Evolutionary conservation across 345 rosid species (phyloP).

Genomic region (Gossypioides kirkii): DNA sequence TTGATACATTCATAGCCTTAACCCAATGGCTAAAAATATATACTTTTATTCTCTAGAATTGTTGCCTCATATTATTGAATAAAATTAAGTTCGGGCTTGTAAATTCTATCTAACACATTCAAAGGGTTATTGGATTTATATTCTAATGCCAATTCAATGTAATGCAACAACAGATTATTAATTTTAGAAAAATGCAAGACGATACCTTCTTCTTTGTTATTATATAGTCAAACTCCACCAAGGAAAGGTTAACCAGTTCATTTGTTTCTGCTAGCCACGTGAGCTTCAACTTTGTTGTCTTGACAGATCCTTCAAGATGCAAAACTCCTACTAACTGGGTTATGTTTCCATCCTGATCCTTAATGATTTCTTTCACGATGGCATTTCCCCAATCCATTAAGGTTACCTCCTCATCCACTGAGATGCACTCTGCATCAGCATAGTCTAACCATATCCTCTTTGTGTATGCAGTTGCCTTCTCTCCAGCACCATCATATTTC

Average conservation of each 20-base stretch:
- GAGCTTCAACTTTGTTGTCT: slow-evolving; percentile 14
- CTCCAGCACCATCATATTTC: slow-evolving; percentile 91
- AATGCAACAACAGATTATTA: too few species aligned
- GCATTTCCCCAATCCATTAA: slow-evolving; percentile 25
- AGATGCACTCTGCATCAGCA: slow-evolving; percentile 63
- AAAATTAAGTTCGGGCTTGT: too few species aligned
- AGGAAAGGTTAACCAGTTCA: slow-evolving; percentile 11
- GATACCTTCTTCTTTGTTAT: slow-evolving; percentile 10
- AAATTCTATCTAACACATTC: too few species aligned
- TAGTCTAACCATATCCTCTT: slow-evolving; percentile 77
- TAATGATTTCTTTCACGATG: slow-evolving; percentile 7
- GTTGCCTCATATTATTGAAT: too few species aligned
- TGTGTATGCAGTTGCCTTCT: slow-evolving; percentile 76
- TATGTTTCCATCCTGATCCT: slow-evolving; percentile 11
- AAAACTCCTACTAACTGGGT: slow-evolving; percentile 11
- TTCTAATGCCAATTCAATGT: too few species aligned
- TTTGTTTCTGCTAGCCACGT: slow-evolving; percentile 2
- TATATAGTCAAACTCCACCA: slow-evolving; percentile 8
- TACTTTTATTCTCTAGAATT: too few species aligned
- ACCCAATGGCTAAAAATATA: too few species aligned
- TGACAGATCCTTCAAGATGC: slow-evolving; percentile 16
- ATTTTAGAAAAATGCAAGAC: too few species aligned
- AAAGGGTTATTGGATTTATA: too few species aligned
- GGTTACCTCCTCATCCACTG: slow-evolving; percentile 75
- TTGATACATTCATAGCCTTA: too few species aligned